Evolutionary conservation across 1,284 basidiomycete species (phyloP), one percentile per base, ranked within the genome.

Genomic region (Phylloporus gajari): DNA sequence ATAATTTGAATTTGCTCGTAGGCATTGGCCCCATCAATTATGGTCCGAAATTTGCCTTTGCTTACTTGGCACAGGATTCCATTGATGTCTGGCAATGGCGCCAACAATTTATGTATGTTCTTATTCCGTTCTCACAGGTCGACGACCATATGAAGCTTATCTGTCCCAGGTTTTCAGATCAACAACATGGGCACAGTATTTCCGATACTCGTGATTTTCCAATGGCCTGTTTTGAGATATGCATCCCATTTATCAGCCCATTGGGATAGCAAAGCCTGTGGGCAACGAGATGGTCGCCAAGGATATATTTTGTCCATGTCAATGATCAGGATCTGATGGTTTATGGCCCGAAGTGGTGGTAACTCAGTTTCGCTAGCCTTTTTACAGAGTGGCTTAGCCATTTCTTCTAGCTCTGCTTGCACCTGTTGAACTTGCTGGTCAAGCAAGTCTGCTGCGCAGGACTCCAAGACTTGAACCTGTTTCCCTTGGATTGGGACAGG

Each of bases 181-280:
- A 84, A 71, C 4, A 86, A 51, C 83, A 85, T 85, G 0, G 84
- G 84, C 0, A 82, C 72, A 0, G 81, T 82, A 62, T 85, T 85
- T 0, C 70, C 65, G 0, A 75, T 71, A 1, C 75, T 80, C 0
- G 75, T 76, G 0, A 84, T 63, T 44, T 75, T 69, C 85, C 83
- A 86, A 0, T 76, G 70, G 0, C 80, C 80, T 1, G 77, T 74
- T 12, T 68, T 40, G 0, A 84, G 27, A 68, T 84, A 85, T 0
- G 77, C 75, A 8, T 78, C 70, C 0, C 72, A 44, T 38, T 84
- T 84, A 11, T 75, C 76, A 3, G 27, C 61, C 83, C 83, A 85
- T 30, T 81, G 77, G 0, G 73, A 58, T 0, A 73, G 1, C 1
- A 84, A 68, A 0, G 77, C 77, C 35, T 84, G 79, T 5, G 82